Conservation (phyloP, 1,284 basidiomycete species). For the Singerocomus inundabilis region DNA sequence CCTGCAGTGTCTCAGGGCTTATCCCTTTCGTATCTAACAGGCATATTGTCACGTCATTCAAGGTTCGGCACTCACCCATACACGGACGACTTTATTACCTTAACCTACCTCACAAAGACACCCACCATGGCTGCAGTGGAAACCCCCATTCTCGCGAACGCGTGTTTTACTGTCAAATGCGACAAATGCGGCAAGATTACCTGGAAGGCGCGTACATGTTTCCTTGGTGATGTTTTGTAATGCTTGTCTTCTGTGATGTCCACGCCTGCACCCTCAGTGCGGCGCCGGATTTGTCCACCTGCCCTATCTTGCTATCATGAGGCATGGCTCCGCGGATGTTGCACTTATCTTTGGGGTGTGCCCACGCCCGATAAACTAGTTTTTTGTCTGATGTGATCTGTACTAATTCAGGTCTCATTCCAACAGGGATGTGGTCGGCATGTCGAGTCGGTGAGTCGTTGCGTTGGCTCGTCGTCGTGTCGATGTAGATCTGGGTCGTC, state of each 20-base stretch:
- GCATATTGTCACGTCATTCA: conserved; percentile 20
- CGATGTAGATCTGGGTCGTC: conserved; percentile 15
- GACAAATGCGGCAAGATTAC: conserved; percentile 65
- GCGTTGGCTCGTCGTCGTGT: conserved; percentile 17
- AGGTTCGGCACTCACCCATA: conserved; percentile 11
- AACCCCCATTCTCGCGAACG: conserved; percentile 43
- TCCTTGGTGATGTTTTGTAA: conserved; percentile 26
- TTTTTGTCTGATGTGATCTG: neutral
- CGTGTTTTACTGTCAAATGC: conserved; percentile 60
- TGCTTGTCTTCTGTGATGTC: conserved; percentile 14
- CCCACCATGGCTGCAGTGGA: conserved; percentile 22
- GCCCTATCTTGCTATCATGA: conserved; percentile 8
- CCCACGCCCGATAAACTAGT: conserved; percentile 9
- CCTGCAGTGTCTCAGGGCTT: neutral
- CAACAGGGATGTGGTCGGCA: conserved; percentile 68
- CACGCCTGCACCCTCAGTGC: conserved; percentile 13
- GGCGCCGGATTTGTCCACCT: conserved; percentile 14
- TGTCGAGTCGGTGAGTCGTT: conserved; percentile 55
- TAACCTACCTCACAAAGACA: conserved; percentile 31
- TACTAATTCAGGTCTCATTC: conserved; percentile 6
- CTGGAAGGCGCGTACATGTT: conserved; percentile 58
- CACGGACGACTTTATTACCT: conserved; percentile 33
- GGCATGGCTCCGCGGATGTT: conserved; percentile 16
- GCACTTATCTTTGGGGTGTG: conserved; percentile 12
- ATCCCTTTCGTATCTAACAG: conserved; percentile 11